These are phyloP conservation scores for Entophlyctis helioformis DNA, from an alignment of 192 early-diverging fungal species.

Conservation along the genomic window DNA sequence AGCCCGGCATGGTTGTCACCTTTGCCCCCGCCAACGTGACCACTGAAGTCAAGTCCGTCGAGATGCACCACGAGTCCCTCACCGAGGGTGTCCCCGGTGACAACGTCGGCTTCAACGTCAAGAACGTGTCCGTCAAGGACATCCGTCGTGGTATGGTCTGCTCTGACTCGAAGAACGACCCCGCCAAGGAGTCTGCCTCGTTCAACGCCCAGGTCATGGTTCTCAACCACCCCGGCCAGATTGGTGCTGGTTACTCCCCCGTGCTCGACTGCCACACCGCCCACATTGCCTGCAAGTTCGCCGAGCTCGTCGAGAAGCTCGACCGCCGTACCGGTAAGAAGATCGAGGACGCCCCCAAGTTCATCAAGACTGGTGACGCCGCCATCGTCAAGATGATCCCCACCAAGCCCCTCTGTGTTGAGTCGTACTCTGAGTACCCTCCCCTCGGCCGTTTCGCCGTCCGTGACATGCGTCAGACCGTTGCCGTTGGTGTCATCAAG, in stretches of 20 bases:
- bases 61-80: slow-evolving; percentile 96
- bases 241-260: slow-evolving; percentile 87
- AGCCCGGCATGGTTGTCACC: slow-evolving; percentile 48
- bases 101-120: slow-evolving; percentile 99
- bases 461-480: slow-evolving; percentile 96
- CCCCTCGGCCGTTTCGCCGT: slow-evolving; percentile 94
- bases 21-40: slow-evolving; percentile 80
- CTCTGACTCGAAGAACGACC: slow-evolving; percentile 95
- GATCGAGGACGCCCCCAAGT: slow-evolving; percentile 87
- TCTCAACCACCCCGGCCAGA: slow-evolving; percentile 94
- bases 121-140: slow-evolving; percentile 95
- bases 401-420: slow-evolving; percentile 93
- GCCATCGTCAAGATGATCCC: slow-evolving; percentile 93
- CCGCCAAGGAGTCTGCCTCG: slow-evolving; percentile 79
- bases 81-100: slow-evolving; percentile 82
- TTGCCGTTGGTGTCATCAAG: slow-evolving; percentile 97
- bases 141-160: slow-evolving; percentile 93
- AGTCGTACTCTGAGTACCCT: slow-evolving; percentile 84
- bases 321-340: slow-evolving; percentile 92
- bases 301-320: slow-evolving; percentile 86
- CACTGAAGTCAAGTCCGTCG: slow-evolving; percentile 95
- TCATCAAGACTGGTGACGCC: slow-evolving; percentile 89
- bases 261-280: slow-evolving; percentile 94
- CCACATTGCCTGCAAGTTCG: slow-evolving; percentile 94
- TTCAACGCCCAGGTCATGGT: slow-evolving; percentile 95